Evolutionary conservation across 345 rosid species (phyloP), one percentile per base, ranked within the genome.

Genomic region (Alliaria petiolata): DNA sequence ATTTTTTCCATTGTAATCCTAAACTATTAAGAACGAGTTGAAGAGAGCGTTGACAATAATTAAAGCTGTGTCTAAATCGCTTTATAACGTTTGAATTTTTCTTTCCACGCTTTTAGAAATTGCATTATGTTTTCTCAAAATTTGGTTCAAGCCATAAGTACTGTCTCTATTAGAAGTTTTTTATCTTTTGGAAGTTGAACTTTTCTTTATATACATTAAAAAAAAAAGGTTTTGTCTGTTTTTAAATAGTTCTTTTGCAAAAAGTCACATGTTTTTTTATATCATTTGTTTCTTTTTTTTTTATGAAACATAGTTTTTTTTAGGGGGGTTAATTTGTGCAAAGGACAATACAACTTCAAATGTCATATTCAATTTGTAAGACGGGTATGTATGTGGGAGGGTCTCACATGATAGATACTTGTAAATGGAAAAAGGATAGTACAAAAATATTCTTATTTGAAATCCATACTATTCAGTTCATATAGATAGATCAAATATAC

Each of bases 11-110:
- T 22, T 36, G 58, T 45, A 59, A 8, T 47, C 36, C 31, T 28
- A n/a, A 51, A 25, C 57, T 7, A n/a, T n/a, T n/a, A 54, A 63
- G 53, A 62, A 71, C 46, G 39, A 34, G 20, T 53, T 39, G 62
- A n/a, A n/a, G n/a, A 62, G 70, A 64, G 6, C 70, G 58, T 72
- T 72, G 70, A 72, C 49, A 35, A 51, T 63, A 63, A 1, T 44
- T 63, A 63, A 72, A 33, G 76, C 19, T 53, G 47, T 72, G 55
- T 63, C 38, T 52, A 46, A 15, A n/a, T n/a, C n/a, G n/a, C n/a
- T 53, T 20, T 19, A 26, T 42, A 42, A 34, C 16, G 6, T 61
- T 50, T 61, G 67, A 51, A 52, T 39, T 39, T 4, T 35, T 52
- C 28, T 51, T 51, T 51, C 60, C 60, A 66, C 60, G 39, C 17